These are phyloP conservation scores for Geotrichum carabidarum DNA, from an alignment of 1,139 yeast genomes.

Conservation along the genomic window DNA sequence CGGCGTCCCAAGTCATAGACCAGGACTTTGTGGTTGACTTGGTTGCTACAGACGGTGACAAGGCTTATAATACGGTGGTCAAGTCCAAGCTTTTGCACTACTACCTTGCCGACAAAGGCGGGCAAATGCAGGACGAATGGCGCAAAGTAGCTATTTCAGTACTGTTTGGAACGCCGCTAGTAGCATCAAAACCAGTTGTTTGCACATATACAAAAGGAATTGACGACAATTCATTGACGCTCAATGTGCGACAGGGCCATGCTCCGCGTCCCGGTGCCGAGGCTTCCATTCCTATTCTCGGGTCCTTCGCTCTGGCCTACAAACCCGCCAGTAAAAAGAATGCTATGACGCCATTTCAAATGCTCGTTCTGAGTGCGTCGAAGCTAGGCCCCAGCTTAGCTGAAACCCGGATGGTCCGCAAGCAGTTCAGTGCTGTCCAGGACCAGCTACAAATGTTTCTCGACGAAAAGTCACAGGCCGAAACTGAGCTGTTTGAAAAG, in stretches of 20 bases:
- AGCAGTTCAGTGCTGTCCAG: conserved; percentile 3
- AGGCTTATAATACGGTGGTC: background rate
- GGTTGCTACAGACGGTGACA: conserved; percentile 6
- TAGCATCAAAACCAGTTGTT: background rate
- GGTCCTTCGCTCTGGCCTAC: background rate
- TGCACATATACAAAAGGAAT: background rate
- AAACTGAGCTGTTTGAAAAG: conserved; percentile 25
- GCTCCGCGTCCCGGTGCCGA: conserved; percentile 14
- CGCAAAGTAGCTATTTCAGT: background rate
- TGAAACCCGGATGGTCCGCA: conserved; percentile 1
- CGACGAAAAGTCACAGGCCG: conserved; percentile 22
- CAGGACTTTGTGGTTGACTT: conserved; percentile 9
- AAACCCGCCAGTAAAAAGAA: background rate
- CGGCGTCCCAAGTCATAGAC: background rate
- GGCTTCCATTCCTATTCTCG: conserved; percentile 5
- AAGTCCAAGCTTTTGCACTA: background rate
- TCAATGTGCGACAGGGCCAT: conserved; percentile 9
- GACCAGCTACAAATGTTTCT: conserved; percentile 21
- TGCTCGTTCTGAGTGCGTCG: conserved; percentile 11
- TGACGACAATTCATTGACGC: background rate
- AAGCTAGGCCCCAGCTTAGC: conserved; percentile 10
- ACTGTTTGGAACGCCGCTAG: conserved; percentile 3
- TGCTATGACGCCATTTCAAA: background rate
- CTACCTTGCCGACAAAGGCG: background rate
- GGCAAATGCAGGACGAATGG: conserved; percentile 1